Evolutionary conservation across 1,139 yeast genomes (phyloP).

Genomic region (Waltiozyma solani): DNA sequence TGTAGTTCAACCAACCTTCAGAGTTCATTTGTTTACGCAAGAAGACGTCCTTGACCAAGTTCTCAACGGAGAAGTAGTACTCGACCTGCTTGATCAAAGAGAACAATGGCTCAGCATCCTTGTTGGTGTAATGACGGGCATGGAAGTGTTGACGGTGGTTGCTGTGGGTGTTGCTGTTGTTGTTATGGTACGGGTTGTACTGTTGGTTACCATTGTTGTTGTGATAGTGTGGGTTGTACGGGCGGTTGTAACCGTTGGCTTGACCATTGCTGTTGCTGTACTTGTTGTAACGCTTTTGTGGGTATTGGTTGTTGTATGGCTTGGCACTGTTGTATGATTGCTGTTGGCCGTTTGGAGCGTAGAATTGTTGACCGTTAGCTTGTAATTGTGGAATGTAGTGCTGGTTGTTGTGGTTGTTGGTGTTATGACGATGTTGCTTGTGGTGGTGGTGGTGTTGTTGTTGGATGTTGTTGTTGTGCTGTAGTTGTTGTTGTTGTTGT

Average conservation of each 20-base stretch:
- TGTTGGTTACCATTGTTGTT: neutral
- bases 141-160: neutral
- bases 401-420: constrained; percentile 1
- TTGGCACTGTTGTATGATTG: neutral
- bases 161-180: neutral
- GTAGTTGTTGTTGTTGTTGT: constrained; percentile 1
- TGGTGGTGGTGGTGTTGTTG: constrained; percentile 3
- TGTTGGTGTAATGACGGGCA: neutral
- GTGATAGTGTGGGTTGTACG: neutral
- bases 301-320: neutral
- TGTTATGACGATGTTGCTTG: constrained; percentile 3
- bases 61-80: constrained; percentile 76
- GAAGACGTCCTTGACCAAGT: constrained; percentile 67
- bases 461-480: constrained; percentile 1
- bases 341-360: neutral
- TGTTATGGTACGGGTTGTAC: neutral
- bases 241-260: neutral
- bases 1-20: constrained; percentile 36
- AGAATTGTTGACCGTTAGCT: constrained; percentile 3
- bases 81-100: constrained; percentile 49
- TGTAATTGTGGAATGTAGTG: no score
- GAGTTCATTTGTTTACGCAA: constrained; percentile 72
- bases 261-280: neutral
- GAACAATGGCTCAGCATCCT: constrained; percentile 12
- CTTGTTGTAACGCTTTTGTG: neutral